phyloP scores from a whole-genome alignment of 2,329 filamentous ascomycete species.

The Tolypocladium inflatum region DNA sequence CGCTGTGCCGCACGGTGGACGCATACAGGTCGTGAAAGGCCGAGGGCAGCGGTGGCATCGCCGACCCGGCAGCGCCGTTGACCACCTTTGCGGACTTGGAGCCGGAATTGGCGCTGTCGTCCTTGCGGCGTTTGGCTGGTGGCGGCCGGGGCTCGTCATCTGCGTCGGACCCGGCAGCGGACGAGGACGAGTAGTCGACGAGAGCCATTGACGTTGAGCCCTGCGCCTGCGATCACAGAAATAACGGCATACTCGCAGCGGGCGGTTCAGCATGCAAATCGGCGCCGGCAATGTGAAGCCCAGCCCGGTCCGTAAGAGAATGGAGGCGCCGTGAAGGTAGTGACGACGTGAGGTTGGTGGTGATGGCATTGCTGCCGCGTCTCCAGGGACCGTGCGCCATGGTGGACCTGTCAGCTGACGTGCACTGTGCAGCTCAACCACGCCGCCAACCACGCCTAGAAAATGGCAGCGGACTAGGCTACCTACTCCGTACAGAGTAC shows the following conservation, averaged over 20 bases:
- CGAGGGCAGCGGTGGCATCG: constrained; percentile 64
- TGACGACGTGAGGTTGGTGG: background rate
- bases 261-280: background rate
- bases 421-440: too few relatives aligned
- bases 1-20: constrained; percentile 66
- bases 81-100: background rate
- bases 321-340: background rate
- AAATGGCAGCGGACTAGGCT: too few relatives aligned
- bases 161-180: constrained; percentile 15
- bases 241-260: background rate
- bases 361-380: too few relatives aligned
- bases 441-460: too few relatives aligned
- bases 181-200: constrained; percentile 54
- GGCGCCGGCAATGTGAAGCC: background rate
- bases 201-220: constrained; percentile 40
- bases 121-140: constrained; percentile 5
- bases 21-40: constrained; percentile 87
- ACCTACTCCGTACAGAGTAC: too few relatives aligned
- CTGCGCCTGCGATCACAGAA: background rate
- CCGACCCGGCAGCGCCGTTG: constrained; percentile 6
- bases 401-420: too few relatives aligned
- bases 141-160: constrained; percentile 14
- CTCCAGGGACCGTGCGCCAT: too few relatives aligned
- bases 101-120: background rate
- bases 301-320: background rate